A percentile compares a stretch with the other conserved stretches of the same genome.
Evolutionary conservation across 768 basidiomycete species (phyloP).

Genomic region (Suillus luteus): DNA sequence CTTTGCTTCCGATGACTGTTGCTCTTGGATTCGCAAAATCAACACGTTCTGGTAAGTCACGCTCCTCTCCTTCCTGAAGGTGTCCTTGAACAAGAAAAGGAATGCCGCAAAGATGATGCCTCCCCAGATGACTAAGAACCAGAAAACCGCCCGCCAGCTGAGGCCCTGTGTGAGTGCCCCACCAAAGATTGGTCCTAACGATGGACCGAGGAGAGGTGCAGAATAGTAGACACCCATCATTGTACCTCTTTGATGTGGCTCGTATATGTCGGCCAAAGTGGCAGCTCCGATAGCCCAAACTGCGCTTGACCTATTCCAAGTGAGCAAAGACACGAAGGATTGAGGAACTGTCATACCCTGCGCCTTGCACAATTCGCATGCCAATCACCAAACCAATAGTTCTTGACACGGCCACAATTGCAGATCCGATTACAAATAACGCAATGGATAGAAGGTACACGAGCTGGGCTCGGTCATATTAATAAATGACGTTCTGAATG

Average conservation of each 20-base stretch:
- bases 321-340: neutral
- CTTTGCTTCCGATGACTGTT: constrained; percentile 19
- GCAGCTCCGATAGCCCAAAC: constrained; percentile 75
- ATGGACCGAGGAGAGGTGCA: constrained; percentile 73
- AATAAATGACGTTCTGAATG: neutral
- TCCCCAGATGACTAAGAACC: constrained; percentile 70
- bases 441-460: constrained; percentile 58
- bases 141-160: constrained; percentile 84
- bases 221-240: constrained; percentile 86
- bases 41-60: constrained; percentile 73
- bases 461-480: constrained; percentile 34
- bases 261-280: constrained; percentile 79
- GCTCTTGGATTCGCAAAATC: constrained; percentile 40
- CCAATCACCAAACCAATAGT: constrained; percentile 61
- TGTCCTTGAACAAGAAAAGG: constrained; percentile 73
- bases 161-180: constrained; percentile 66
- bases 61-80: constrained; percentile 81
- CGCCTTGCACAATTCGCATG: constrained; percentile 66
- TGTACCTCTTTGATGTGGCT: constrained; percentile 71
- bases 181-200: constrained; percentile 69
- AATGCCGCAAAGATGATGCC: constrained; percentile 56
- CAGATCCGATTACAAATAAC: constrained; percentile 58
- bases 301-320: constrained; percentile 53
- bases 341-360: constrained; percentile 45
- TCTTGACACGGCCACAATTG: constrained; percentile 57